Conservation (phyloP, 352 stramenopile species). For the Phytopythium cucurbitacearum region DNA sequence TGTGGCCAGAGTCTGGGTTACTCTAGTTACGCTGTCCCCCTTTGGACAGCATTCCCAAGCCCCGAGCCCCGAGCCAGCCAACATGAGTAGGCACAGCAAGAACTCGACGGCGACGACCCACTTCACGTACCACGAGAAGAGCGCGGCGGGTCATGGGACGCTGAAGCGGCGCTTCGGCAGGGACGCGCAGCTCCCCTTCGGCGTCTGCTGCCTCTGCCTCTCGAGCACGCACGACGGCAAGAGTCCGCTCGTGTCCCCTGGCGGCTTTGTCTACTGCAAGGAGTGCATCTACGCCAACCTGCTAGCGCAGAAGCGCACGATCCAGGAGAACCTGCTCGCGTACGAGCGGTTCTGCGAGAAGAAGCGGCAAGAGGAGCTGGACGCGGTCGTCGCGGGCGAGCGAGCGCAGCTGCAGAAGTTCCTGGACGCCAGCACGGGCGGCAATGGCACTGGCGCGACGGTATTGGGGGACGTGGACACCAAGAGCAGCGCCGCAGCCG, state of each 20-base stretch:
- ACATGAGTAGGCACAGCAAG: conserved; percentile 86
- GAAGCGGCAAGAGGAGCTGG: conserved; percentile 41
- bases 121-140: conserved; percentile 85
- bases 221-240: conserved; percentile 45
- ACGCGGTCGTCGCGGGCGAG: conserved; percentile 45
- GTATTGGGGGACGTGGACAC: neutral
- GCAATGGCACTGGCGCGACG: neutral
- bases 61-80: neutral
- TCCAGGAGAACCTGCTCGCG: conserved; percentile 56
- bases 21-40: too few species aligned
- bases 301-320: conserved; percentile 75
- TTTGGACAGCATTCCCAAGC: too few species aligned
- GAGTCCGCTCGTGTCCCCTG: conserved; percentile 61
- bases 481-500: conserved; percentile 18
- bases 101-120: conserved; percentile 83
- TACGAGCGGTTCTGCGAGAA: conserved; percentile 66
- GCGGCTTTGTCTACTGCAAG: conserved; percentile 81
- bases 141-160: conserved; percentile 73
- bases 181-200: conserved; percentile 76
- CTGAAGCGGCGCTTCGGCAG: conserved; percentile 80
- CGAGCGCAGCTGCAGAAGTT: conserved; percentile 44
- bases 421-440: conserved; percentile 30
- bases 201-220: conserved; percentile 75
- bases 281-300: conserved; percentile 88
- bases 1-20: too few species aligned